Conservation (phyloP, 768 basidiomycete species). For the Sarcodon aspratus region DNA sequence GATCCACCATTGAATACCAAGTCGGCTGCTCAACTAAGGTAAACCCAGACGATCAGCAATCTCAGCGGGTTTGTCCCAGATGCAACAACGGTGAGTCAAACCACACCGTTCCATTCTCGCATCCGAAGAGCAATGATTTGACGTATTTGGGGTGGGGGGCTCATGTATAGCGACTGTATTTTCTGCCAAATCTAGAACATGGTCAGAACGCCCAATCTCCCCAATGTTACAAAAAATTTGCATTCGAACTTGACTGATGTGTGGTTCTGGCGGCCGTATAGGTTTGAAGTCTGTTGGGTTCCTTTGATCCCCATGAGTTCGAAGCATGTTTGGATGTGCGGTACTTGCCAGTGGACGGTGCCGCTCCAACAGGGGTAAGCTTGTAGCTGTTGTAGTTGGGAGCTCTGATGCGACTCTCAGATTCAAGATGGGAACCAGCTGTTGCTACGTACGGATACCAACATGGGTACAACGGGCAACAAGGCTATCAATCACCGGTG, state of each 20-base stretch:
- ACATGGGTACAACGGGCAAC: background rate
- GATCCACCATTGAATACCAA: background rate
- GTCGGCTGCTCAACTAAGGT: background rate
- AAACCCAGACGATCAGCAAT: background rate
- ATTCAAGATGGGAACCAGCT: slow-evolving; percentile 13
- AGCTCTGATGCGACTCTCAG: background rate
- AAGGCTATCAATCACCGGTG: background rate
- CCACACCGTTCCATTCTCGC: background rate
- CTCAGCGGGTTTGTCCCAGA: background rate
- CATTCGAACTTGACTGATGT: slow-evolving; percentile 18
- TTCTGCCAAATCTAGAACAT: background rate
- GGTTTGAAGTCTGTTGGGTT: slow-evolving; percentile 63
- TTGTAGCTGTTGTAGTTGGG: background rate
- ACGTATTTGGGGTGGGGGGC: background rate
- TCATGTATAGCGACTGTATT: background rate
- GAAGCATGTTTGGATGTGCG: slow-evolving; percentile 58
- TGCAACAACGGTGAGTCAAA: background rate
- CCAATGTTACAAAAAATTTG: background rate
- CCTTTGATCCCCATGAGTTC: slow-evolving; percentile 56
- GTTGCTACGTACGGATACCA: slow-evolving; percentile 4
- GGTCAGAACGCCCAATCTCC: background rate
- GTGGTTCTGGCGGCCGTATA: too few relatives aligned
- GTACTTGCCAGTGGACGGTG: slow-evolving; percentile 57
- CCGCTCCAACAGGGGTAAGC: slow-evolving; percentile 40
- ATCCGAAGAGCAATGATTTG: background rate